Evolutionary conservation across 768 basidiomycete species (phyloP).

Genomic region (Mycena floridula): DNA sequence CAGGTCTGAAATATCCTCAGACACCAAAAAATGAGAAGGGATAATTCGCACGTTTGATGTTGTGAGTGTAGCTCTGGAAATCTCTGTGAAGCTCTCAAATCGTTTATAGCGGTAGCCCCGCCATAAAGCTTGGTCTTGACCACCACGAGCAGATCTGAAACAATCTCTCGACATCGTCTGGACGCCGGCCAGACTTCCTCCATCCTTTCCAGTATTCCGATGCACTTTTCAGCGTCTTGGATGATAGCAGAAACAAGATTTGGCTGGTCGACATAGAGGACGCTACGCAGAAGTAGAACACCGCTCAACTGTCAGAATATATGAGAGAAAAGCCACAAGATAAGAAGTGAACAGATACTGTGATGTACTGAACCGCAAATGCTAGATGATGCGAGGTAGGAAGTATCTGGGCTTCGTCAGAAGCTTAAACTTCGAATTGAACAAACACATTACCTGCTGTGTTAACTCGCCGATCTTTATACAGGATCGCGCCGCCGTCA

Average conservation of each 20-base stretch:
- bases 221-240: constrained; percentile 11
- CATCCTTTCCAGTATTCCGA: constrained; percentile 10
- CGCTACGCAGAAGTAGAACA: constrained; percentile 12
- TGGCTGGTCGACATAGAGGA: constrained; percentile 10
- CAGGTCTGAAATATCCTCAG: not conserved
- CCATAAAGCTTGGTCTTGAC: constrained; percentile 11
- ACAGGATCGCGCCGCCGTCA: constrained; percentile 13
- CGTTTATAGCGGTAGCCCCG: constrained; percentile 10
- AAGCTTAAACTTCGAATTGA: not conserved
- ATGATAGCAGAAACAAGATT: constrained; percentile 10
- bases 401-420: constrained; percentile 7
- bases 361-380: constrained; percentile 15
- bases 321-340: not conserved
- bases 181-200: constrained; percentile 11
- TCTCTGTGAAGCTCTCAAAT: constrained; percentile 9
- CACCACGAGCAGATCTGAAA: constrained; percentile 11
- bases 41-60: not conserved
- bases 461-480: constrained; percentile 13
- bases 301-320: constrained; percentile 7
- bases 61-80: not conserved
- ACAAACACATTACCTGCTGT: constrained; percentile 7
- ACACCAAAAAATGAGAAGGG: too few species aligned
- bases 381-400: constrained; percentile 14
- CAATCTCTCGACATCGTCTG: constrained; percentile 11
- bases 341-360: constrained; percentile 2